Base-by-base conservation (phyloP, 257 asterid species). In the Solanum medicagineum region DNA sequence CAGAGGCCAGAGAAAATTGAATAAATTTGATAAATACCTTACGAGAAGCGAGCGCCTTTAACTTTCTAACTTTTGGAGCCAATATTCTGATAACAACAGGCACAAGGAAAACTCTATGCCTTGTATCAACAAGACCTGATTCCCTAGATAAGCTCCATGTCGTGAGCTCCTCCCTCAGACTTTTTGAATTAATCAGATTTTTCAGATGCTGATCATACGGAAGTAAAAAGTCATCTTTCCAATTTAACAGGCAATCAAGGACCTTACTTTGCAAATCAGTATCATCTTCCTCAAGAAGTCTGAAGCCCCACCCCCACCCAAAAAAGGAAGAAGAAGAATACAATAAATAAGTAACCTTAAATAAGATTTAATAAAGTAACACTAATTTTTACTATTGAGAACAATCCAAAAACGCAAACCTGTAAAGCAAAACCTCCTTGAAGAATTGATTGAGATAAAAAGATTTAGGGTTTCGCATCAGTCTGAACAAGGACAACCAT, bases 221-320 rank as follows among this genome's bases (percentile, higher is more conserved):
- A 81, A 93, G 86, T 89, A 96, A 86, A 84, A 88, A 95, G 49
- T 91, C 97, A 59, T 95, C 99, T 85, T 88, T 95, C 98, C 98
- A 95, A 90, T 93, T 92, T 89, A 93, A 84, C 91, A 96, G 91
- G 92, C 99, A 94, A 80, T 95, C 98, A 87, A 96, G 93, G 89
- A 92, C 98, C 87, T 90, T 92, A 87, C 85, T 88, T 93, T 96
- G 99, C 87, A 95, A 45, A 81, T 94, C 97, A 86, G 95, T 91
- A 92, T 96, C 99, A 88, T 92, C 92, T 87, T 94, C 96, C 85
- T 93, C 95, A 49, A 95, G 94, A 88, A 96, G 95, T 93, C 99
- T 95, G 92, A 83, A 86, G 47, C 51, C 73, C 81, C 66, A 82
- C 88, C 69, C 81, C 80, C 80, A 4, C 62, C 54, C 57, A 49